Base-by-base conservation (phyloP, 352 stramenopile species). In the Globisporangium splendens region DNA sequence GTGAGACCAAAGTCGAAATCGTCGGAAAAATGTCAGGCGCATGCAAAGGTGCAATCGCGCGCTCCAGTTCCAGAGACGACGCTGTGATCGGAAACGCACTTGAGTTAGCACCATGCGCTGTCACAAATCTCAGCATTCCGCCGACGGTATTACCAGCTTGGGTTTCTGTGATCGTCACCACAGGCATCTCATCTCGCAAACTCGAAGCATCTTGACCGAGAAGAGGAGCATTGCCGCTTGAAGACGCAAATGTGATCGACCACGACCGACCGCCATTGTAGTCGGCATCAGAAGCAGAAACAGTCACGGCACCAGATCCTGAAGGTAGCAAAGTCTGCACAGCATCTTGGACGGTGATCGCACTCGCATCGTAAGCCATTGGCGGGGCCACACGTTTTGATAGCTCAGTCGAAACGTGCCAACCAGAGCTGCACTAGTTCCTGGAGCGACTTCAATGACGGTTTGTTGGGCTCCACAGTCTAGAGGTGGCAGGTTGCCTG, bases 171-270 rank as follows among this genome's bases (percentile, higher is more conserved):
- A 67, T 47, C 10, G 20, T 8, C 11, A 81, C 48, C 3, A 39
- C 42, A 31, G 68, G 44, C 17, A 49, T 46, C 24, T 76, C 61
- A 3, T 74, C 74, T 54, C 41, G 24, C 11, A 87, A 62, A 13
- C 47, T 10, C 5, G 51, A 50, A 22, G 15, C 18, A 24, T 79
- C 62, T 1, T 39, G 49, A 3, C 54, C 17, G 8, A 90, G n/a
- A 13, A 73, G 18, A 0, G 48, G 8, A 14, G 72, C 63, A 31
- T 78, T 50, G 0, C 68, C 79, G 28, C 65, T 47, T 8, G 50
- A 63, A n/a, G 54, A 62, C 5, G 71, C 50, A 54, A 88, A 89
- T 2, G 76, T 77, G 2, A 89, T 49, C 0, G 70, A 52, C 75
- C 81, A 89, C 0, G 68, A 54, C 10, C 57, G 54, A 1, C 72